phyloP scores from a whole-genome alignment of 495 filamentous ascomycete species.

The Bryoglossum gracile region DNA sequence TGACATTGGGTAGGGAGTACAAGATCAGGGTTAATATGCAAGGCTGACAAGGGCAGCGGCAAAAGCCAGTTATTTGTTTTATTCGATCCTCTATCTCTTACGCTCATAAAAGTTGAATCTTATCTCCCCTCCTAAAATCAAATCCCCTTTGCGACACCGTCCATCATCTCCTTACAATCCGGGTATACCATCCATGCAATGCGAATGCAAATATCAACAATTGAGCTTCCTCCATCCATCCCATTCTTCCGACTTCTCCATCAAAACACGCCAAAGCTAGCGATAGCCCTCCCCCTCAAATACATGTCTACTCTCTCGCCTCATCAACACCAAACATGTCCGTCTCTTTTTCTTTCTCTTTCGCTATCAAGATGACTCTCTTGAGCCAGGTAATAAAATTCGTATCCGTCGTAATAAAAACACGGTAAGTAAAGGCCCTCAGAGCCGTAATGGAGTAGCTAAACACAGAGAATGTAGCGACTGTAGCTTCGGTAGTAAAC shows the following conservation, averaged over 20 bases:
- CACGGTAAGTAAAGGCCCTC: neutral
- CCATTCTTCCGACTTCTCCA: neutral
- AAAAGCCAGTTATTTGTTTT: too few relatives aligned
- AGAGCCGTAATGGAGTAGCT: conserved; percentile 1
- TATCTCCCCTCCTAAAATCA: too few relatives aligned
- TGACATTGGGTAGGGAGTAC: too few relatives aligned
- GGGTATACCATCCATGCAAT: conserved; percentile 10
- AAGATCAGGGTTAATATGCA: neutral
- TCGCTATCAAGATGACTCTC: too few relatives aligned
- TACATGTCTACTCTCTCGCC: too few relatives aligned
- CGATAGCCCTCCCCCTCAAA: neutral
- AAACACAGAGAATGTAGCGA: conserved; percentile 10
- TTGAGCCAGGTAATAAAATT: too few relatives aligned
- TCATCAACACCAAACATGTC: too few relatives aligned
- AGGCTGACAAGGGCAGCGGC: conserved; percentile 10
- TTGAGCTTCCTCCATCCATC: neutral
- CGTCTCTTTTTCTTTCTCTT: too few relatives aligned
- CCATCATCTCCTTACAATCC: conserved; percentile 1
- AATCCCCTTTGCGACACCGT: too few relatives aligned
- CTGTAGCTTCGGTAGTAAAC: neutral
- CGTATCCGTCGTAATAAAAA: conserved; percentile 11
- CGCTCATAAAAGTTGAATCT: too few relatives aligned
- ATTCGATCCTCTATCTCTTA: too few relatives aligned
- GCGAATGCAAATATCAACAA: neutral
- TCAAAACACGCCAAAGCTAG: neutral